Percentiles rank a stretch among this genome's conserved stretches.
These are phyloP conservation scores for Diddensiella santjacobensis DNA, from an alignment of 805 yeast species.

Conservation along the genomic window DNA sequence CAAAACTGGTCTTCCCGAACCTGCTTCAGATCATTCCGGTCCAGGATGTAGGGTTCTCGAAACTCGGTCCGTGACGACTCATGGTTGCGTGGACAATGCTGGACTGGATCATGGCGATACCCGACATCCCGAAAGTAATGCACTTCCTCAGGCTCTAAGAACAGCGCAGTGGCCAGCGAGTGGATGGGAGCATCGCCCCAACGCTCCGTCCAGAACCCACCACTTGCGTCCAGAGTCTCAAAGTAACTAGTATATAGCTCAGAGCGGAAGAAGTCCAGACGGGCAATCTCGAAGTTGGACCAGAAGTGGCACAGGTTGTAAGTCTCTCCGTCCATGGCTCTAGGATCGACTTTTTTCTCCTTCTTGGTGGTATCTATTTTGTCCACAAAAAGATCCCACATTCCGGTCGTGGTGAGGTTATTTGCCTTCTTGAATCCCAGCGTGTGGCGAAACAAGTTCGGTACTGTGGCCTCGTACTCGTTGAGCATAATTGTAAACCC, in stretches of 20 bases:
- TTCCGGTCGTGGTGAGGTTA: constrained; percentile 48
- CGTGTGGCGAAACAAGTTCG: constrained; percentile 73
- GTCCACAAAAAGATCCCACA: constrained; percentile 66
- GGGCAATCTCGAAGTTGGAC: constrained; percentile 91
- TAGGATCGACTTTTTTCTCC: constrained; percentile 40
- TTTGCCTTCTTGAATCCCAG: constrained; percentile 52
- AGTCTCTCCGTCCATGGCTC: constrained; percentile 60
- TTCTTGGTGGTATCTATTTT: constrained; percentile 28
- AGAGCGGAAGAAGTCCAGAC: constrained; percentile 68
- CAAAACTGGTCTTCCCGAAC: constrained; percentile 39
- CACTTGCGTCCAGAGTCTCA: constrained; percentile 59
- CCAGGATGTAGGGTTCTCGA: constrained; percentile 33
- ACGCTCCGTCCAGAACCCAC: constrained; percentile 86
- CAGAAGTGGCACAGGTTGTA: constrained; percentile 85
- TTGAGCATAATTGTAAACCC: constrained; percentile 79
- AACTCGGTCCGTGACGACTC: constrained; percentile 38
- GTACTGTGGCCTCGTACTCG: constrained; percentile 79
- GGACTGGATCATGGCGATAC: constrained; percentile 72
- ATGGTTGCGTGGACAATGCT: constrained; percentile 73
- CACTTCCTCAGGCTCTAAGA: constrained; percentile 61
- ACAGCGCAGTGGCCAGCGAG: constrained; percentile 77
- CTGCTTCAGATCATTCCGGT: constrained; percentile 34
- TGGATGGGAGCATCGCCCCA: constrained; percentile 99
- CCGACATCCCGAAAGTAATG: constrained; percentile 95
- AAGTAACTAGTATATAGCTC: constrained; percentile 64